These are phyloP conservation scores for Uronychia binucleata DNA, from an alignment of 73 alveolate species.

Conservation along the genomic window DNA sequence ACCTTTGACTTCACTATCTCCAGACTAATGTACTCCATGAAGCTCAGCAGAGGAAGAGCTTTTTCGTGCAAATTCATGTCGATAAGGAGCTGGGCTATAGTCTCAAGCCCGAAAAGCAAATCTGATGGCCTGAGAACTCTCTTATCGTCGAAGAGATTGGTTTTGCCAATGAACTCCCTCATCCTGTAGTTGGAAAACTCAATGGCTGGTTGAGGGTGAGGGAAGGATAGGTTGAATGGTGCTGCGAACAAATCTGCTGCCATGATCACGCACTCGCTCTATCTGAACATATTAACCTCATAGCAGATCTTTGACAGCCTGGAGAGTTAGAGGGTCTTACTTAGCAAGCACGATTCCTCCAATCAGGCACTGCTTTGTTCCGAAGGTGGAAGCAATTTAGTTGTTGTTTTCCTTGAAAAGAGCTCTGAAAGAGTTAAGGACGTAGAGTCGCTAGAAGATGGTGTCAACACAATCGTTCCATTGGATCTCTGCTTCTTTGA, in stretches of 20 bases:
- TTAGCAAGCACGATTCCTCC: conserved; percentile 75
- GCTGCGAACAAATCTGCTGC: conserved; percentile 65
- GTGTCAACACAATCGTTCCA: conserved; percentile 96
- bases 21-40: conserved; percentile 88
- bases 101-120: conserved; percentile 76
- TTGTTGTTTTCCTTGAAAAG: conserved; percentile 58
- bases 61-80: conserved; percentile 85
- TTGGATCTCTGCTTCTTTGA: conserved; percentile 86
- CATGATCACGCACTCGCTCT: conserved; percentile 60
- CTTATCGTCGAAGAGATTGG: conserved; percentile 77
- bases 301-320: conserved; percentile 63
- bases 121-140: conserved; percentile 85
- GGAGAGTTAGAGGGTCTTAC: too few species aligned
- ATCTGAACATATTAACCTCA: conserved; percentile 58
- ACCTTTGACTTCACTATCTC: conserved; percentile 83
- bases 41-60: conserved; percentile 87
- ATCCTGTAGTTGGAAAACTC: conserved; percentile 77
- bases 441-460: conserved; percentile 86
- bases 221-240: conserved; percentile 57
- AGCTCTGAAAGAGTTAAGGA: conserved; percentile 79
- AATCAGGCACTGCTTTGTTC: conserved; percentile 65
- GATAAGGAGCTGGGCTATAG: conserved; percentile 79
- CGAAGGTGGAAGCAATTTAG: conserved; percentile 52
- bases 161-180: conserved; percentile 80
- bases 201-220: conserved; percentile 67